These are phyloP conservation scores for Citrus glauca DNA, from an alignment of 345 rosid genomes.

Conservation along the genomic window DNA sequence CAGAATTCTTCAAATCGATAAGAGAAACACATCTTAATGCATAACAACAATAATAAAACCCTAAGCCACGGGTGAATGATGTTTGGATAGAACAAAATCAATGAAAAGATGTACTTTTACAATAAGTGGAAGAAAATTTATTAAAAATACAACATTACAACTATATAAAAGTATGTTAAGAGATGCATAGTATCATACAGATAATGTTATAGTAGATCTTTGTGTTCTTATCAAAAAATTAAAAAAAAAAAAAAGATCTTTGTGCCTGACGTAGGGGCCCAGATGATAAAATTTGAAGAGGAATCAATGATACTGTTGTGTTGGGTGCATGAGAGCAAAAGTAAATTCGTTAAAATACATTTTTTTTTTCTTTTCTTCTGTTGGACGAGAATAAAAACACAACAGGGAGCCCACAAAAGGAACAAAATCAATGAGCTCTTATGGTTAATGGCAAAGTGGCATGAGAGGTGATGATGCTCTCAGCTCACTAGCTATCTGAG, in stretches of 20 bases:
- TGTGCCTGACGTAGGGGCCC: slow-evolving; percentile 6
- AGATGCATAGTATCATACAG: too few species aligned
- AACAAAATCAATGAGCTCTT: slow-evolving; percentile 48
- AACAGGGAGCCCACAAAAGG: slow-evolving; percentile 50
- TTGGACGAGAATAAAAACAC: slow-evolving; percentile 11
- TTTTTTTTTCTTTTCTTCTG: background rate
- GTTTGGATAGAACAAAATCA: too few species aligned
- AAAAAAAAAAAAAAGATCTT: background rate
- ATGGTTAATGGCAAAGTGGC: slow-evolving; percentile 37
- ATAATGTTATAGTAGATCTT: background rate
- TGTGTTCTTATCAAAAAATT: background rate
- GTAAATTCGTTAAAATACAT: background rate
- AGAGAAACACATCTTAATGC: too few species aligned
- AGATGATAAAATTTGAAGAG: slow-evolving; percentile 17
- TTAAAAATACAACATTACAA: too few species aligned
- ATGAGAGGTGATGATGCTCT: slow-evolving; percentile 55
- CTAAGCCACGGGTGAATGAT: too few species aligned
- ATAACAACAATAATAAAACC: too few species aligned
- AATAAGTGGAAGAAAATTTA: too few species aligned
- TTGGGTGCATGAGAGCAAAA: slow-evolving; percentile 12
- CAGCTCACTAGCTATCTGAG: background rate
- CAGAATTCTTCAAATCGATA: too few species aligned
- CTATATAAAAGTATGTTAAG: too few species aligned
- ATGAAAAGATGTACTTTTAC: too few species aligned
- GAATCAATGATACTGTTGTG: slow-evolving; percentile 22